Base-by-base conservation (phyloP, 2,329 filamentous ascomycete genomes). In the Hypoxylon sp. region DNA sequence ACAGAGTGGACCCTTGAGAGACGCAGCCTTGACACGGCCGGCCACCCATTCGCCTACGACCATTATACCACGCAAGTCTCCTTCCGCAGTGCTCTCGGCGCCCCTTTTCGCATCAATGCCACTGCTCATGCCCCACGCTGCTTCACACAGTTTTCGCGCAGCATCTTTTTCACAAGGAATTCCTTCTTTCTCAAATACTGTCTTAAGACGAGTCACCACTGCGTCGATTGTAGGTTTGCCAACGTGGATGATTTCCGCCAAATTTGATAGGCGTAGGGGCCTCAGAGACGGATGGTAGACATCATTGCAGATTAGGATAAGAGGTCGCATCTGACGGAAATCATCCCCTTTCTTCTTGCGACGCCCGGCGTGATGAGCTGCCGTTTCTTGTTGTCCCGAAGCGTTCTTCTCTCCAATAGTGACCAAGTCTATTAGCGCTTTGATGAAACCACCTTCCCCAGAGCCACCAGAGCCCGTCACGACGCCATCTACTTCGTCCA, bases 251-350 rank as follows among this genome's bases (percentile, higher is more conserved):
- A 98, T 90, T 78, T 99, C 96, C 0, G 95, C 96, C 54, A 96
- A 82, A 5, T 85, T 89, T 0, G 94, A 94, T 70, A 95, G 92
- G n/a, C 96, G 90, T 6, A 99, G 84, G 0, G 93, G 94, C 29
- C 94, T 88, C 44, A 99, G 85, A 19, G 94, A 93, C 3, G 95
- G 91, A 73, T 97, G 94, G 76, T 99, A 99, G 0, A 98, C 90
- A 78, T 99, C 97, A 75, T 99, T 99, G 83, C 96, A 99, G 73
- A 99, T 96, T 52, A 99, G 85, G 55, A 99, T 94, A 31, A 99
- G 84, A 0, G 96, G 96, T 50, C 96, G 87, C 81, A 97, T 88
- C 68, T 98, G 87, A 46, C 92, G 88, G 77, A 99, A 99, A 65
- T 91, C 91, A 75, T 98, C 95, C 0, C 91, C 91, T 78, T 94